Evolutionary conservation across 306 rosid species (phyloP).

Genomic region (Vigna unguiculata): DNA sequence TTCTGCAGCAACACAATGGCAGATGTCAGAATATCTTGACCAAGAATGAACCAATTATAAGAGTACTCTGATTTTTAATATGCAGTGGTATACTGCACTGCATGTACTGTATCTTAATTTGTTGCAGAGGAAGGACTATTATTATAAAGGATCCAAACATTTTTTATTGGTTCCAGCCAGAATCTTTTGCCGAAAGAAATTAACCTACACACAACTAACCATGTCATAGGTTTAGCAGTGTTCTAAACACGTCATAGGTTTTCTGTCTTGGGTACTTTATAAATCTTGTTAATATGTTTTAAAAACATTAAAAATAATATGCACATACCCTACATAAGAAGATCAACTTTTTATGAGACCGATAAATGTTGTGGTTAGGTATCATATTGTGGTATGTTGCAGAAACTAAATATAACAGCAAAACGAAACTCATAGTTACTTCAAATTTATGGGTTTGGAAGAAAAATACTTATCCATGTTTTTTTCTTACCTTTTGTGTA

Average conservation of each 20-base stretch:
- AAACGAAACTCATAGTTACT: too few species aligned
- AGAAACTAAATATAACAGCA: too few species aligned
- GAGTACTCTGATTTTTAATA: neutral
- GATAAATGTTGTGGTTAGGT: too few species aligned
- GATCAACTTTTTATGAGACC: too few species aligned
- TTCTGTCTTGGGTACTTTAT: too few species aligned
- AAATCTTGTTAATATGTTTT: too few species aligned
- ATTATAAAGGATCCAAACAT: neutral
- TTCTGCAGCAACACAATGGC: neutral
- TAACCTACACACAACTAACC: constrained; percentile 28
- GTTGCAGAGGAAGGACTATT: neutral
- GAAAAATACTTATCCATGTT: neutral
- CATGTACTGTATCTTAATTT: neutral
- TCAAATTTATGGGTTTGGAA: too few species aligned
- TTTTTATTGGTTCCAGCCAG: constrained; percentile 36
- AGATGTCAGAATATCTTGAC: constrained; percentile 5
- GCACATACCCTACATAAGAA: neutral
- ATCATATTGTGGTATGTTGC: too few species aligned
- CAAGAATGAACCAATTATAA: neutral
- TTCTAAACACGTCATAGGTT: too few species aligned
- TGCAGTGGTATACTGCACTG: neutral
- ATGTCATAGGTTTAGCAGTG: constrained; percentile 36
- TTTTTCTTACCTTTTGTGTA: neutral
- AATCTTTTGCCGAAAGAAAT: constrained; percentile 55
- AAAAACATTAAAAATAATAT: too few species aligned